phyloP scores from a whole-genome alignment of 2,329 filamentous ascomycete genomes.

The Fusarium lyarnte region DNA sequence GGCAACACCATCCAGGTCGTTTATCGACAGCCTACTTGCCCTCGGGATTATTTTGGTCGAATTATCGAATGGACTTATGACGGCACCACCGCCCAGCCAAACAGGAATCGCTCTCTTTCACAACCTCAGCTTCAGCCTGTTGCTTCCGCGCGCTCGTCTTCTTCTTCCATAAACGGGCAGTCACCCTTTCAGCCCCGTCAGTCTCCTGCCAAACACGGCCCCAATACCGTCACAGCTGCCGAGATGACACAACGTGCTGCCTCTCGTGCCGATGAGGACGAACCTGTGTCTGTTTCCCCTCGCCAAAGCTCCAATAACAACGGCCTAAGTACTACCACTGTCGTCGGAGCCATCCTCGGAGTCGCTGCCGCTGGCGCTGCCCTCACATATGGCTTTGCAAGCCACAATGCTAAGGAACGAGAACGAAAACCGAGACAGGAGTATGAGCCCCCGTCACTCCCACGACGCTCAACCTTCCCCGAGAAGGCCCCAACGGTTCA shows the following conservation, averaged over 20 bases:
- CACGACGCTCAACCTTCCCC: conserved; percentile 59
- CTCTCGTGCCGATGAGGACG: conserved; percentile 27
- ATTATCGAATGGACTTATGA: conserved; percentile 62
- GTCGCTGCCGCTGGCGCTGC: conserved; percentile 77
- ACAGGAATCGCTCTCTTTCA: conserved; percentile 36
- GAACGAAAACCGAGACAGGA: conserved; percentile 54
- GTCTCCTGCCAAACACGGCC: conserved; percentile 28
- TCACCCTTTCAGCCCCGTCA: conserved; percentile 34
- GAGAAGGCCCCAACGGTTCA: conserved; percentile 50
- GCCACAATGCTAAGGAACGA: conserved; percentile 57
- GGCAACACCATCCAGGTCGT: conserved; percentile 86
- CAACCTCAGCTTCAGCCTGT: conserved; percentile 32
- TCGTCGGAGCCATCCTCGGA: conserved; percentile 80
- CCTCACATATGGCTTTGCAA: conserved; percentile 75
- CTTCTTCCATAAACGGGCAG: conserved; percentile 36
- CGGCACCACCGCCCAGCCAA: conserved; percentile 44
- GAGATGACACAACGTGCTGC: conserved; percentile 40
- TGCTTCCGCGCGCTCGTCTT: conserved; percentile 33
- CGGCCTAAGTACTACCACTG: conserved; percentile 66
- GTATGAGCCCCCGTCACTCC: conserved; percentile 52
- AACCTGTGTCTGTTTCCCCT: conserved; percentile 39
- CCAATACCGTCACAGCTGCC: conserved; percentile 36
- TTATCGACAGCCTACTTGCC: conserved; percentile 52
- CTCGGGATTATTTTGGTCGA: conserved; percentile 52
- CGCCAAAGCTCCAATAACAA: conserved; percentile 50